Conservation (phyloP, 768 basidiomycete genomes). For the Tylopilus balloui region DNA sequence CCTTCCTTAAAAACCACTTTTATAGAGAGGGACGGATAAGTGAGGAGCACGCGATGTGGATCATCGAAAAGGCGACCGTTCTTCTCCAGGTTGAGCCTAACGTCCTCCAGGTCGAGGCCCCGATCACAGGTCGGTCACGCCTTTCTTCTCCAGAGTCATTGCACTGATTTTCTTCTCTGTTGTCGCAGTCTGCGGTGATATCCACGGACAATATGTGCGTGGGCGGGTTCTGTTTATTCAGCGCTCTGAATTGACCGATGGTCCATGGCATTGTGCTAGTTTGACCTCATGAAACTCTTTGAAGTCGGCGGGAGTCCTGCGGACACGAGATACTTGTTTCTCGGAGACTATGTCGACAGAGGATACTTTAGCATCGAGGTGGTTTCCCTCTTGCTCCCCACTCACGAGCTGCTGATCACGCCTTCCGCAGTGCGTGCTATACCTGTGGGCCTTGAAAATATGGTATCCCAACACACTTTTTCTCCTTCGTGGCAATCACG, state of each 20-base stretch:
- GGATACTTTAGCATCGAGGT: slow-evolving; percentile 95
- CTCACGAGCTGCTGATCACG: slow-evolving; percentile 1
- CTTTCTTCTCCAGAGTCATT: not conserved
- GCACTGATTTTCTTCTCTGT: slow-evolving; percentile 7
- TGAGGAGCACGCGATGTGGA: slow-evolving; percentile 94
- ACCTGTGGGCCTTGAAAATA: slow-evolving; percentile 97
- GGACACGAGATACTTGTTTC: slow-evolving; percentile 87
- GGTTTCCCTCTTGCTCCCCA: slow-evolving; percentile 8
- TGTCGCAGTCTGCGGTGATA: slow-evolving; percentile 87
- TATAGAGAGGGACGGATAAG: slow-evolving; percentile 92
- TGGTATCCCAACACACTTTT: slow-evolving; percentile 98
- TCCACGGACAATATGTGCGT: slow-evolving; percentile 97
- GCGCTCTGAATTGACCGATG: slow-evolving; percentile 16
- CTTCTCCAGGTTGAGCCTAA: slow-evolving; percentile 83
- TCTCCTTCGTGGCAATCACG: slow-evolving; percentile 96
- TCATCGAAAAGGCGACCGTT: slow-evolving; percentile 83
- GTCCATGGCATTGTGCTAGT: slow-evolving; percentile 41
- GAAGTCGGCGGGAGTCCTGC: slow-evolving; percentile 94
- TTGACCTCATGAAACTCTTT: slow-evolving; percentile 92
- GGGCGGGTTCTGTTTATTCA: slow-evolving; percentile 5
- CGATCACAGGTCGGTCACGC: slow-evolving; percentile 75
- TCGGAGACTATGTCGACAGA: slow-evolving; percentile 91
- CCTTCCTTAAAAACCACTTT: slow-evolving; percentile 98
- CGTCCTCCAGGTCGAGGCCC: slow-evolving; percentile 90
- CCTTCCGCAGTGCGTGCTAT: slow-evolving; percentile 77